Evolutionary conservation across 1,284 basidiomycete genomes (phyloP).

Genomic region (Chalciporus sp.): DNA sequence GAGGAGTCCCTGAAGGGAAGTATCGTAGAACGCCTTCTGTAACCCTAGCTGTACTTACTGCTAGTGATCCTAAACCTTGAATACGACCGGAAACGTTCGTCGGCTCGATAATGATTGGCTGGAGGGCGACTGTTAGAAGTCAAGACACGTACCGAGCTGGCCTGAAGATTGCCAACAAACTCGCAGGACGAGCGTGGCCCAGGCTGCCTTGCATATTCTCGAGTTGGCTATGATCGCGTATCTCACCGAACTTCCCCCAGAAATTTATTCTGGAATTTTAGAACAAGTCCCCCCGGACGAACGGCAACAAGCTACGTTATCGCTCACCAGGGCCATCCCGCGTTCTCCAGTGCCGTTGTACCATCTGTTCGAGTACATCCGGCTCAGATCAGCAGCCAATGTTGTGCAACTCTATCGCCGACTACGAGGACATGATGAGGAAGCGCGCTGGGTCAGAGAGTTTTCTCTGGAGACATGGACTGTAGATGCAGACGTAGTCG

Average conservation of each 20-base stretch:
- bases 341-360: slow-evolving; percentile 51
- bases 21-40: slow-evolving; percentile 31
- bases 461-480: slow-evolving; percentile 58
- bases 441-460: slow-evolving; percentile 44
- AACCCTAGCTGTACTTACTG: neutral
- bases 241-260: slow-evolving; percentile 49
- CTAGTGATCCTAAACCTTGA: too few species aligned
- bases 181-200: too few species aligned
- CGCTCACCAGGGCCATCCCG: slow-evolving; percentile 59
- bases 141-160: neutral
- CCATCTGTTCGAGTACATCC: slow-evolving; percentile 53
- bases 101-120: neutral
- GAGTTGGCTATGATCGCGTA: slow-evolving; percentile 15
- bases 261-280: slow-evolving; percentile 61
- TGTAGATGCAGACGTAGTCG: slow-evolving; percentile 63
- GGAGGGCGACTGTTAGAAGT: neutral
- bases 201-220: neutral
- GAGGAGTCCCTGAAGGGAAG: slow-evolving; percentile 33
- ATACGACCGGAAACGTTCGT: neutral
- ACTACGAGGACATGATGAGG: slow-evolving; percentile 41
- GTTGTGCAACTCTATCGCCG: slow-evolving; percentile 50
- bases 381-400: slow-evolving; percentile 46
- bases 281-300: slow-evolving; percentile 42
- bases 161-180: too few species aligned
- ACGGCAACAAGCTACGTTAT: slow-evolving; percentile 46